Evolutionary conservation across 306 rosid genomes (phyloP), one percentile per base, ranked within the genome.

Genomic region (Carpinus fangiana): DNA sequence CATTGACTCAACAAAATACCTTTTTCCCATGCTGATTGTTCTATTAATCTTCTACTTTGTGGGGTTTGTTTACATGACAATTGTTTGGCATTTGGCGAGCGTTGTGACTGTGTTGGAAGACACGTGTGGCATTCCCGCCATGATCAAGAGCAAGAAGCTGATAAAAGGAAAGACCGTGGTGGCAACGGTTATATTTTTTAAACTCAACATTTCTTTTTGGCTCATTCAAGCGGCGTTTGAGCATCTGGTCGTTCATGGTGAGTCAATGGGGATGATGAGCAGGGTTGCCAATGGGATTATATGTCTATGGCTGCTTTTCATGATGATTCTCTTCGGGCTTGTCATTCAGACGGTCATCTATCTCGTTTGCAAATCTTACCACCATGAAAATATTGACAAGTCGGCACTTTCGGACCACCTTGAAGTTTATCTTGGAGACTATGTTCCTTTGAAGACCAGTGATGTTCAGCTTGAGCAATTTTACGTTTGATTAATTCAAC

Each of bases 321-420:
- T n/a, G 52, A 31, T 90, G 82, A 68, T 84, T 14, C 59, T 88
- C 60, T 81, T 89, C 57, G 83, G 82, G 43, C 89, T 89, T 26
- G 97, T 90, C 5, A 41, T 83, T 3, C 92, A 89, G 68, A 88
- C 97, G 0, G 93, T 94, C 68, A 74, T 92, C 10, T 94, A 94
- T 80, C 88, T 94, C 12, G 93, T 92, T 3, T 94, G 97, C 88
- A 94, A 92, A 80, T 90, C 98, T 0, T 86, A 90, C 73, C 98
- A 92, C 71, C 98, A 89, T 57, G 91, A 94, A 78, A 90, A 81
- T 69, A 90, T 92, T 17, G 97, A 90, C 79, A 94, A 89, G 68
- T 84, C 91, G 2, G 92, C 88, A 17, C 72, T 94, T 45, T 90
- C 97, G 0, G 93, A 92, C 73, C 97, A 92, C 26, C 83, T 94